Evolutionary conservation across 805 yeast species (phyloP).

Genomic region (Ogataea minuta): DNA sequence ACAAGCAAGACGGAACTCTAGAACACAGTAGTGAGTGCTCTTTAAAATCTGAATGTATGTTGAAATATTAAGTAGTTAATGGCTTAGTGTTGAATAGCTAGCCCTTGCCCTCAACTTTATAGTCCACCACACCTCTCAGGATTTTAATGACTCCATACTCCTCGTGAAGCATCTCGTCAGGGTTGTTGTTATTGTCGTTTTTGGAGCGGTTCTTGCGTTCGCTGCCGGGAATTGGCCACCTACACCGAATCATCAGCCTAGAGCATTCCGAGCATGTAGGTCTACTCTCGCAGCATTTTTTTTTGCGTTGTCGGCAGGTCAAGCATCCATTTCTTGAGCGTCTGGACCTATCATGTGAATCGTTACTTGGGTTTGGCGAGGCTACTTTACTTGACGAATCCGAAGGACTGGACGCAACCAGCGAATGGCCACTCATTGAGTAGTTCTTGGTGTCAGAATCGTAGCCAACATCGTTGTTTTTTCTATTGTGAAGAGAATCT

Average conservation of each 20-base stretch:
- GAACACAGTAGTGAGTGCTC: background rate
- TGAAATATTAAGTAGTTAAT: background rate
- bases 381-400: slow-evolving; percentile 1
- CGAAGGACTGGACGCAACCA: slow-evolving; percentile 2
- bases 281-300: slow-evolving; percentile 69
- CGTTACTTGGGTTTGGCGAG: slow-evolving; percentile 5
- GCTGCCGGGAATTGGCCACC: slow-evolving; percentile 73
- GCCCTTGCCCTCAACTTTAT: slow-evolving; percentile 29
- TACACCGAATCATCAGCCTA: slow-evolving; percentile 62
- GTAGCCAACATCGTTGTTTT: slow-evolving; percentile 8
- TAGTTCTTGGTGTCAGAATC: slow-evolving; percentile 16
- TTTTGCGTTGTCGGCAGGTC: slow-evolving; percentile 75
- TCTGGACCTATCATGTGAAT: slow-evolving; percentile 33
- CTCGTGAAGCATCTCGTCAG: slow-evolving; percentile 54
- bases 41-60: no score
- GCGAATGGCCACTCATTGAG: slow-evolving; percentile 6
- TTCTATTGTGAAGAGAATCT: background rate
- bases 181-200: slow-evolving; percentile 45
- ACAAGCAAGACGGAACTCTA: background rate
- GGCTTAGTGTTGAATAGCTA: no score
- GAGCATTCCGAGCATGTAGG: slow-evolving; percentile 69
- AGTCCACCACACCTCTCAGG: slow-evolving; percentile 60
- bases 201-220: slow-evolving; percentile 56
- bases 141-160: slow-evolving; percentile 59
- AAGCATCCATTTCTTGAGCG: slow-evolving; percentile 72